A percentile compares a stretch with the other conserved stretches of the same genome.
These are phyloP conservation scores for Mortierella sp. DNA, from an alignment of 371 early-diverging fungal species.

Conservation along the genomic window DNA sequence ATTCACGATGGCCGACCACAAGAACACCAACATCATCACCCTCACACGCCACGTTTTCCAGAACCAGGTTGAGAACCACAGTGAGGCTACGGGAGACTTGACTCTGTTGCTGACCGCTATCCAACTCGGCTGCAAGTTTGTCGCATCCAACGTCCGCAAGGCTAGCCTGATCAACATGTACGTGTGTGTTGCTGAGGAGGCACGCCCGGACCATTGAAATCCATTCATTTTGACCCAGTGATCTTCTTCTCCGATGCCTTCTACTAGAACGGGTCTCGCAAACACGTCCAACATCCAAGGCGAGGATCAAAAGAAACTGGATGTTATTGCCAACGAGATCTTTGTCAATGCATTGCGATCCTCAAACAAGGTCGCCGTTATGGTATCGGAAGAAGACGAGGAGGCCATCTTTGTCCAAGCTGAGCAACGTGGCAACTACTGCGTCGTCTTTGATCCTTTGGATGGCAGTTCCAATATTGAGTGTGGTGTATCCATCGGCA, in stretches of 20 bases:
- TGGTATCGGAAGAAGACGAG: slow-evolving; percentile 97
- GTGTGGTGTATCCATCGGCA: slow-evolving; percentile 97
- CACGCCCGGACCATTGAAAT: too few relatives aligned
- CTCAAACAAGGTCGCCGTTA: slow-evolving; percentile 89
- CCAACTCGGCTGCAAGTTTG: slow-evolving; percentile 97
- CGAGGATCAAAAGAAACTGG: slow-evolving; percentile 97
- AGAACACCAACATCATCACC: slow-evolving; percentile 89
- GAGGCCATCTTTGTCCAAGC: slow-evolving; percentile 88
- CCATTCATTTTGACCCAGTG: too few relatives aligned
- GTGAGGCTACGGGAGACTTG: slow-evolving; percentile 95
- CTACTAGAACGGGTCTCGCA: slow-evolving; percentile 84
- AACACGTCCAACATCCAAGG: slow-evolving; percentile 91
- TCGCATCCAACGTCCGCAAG: slow-evolving; percentile 95
- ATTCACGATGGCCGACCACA: too few relatives aligned
- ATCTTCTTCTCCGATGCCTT: too few relatives aligned
- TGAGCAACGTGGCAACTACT: slow-evolving; percentile 87
- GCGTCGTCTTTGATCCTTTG: slow-evolving; percentile 97
- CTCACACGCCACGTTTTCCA: slow-evolving; percentile 93
- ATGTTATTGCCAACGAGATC: slow-evolving; percentile 96
- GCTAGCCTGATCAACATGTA: slow-evolving; percentile 96
- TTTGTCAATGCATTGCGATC: slow-evolving; percentile 93
- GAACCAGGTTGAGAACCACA: slow-evolving; percentile 83
- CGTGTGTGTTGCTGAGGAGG: slow-evolving; percentile 41
- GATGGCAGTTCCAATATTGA: slow-evolving; percentile 98
- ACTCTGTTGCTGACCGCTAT: slow-evolving; percentile 90